phyloP scores from a whole-genome alignment of 2,329 filamentous ascomycete genomes.

The Aspergillus transmontanensis region DNA sequence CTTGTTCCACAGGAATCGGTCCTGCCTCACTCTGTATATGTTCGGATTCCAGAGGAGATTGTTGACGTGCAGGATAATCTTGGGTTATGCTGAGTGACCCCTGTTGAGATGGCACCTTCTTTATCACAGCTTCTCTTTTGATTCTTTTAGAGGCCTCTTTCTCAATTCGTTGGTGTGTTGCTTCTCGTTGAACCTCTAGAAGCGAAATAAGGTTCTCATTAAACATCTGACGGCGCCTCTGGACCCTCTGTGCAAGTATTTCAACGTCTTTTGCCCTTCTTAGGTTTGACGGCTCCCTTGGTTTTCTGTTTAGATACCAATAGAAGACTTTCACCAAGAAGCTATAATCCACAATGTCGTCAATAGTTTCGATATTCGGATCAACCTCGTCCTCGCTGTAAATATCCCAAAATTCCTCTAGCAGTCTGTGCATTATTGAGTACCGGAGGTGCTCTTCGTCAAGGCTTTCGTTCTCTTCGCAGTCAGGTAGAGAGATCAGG shows the following conservation, averaged over 20 bases:
- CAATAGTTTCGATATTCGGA: neutral
- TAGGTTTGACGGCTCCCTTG: neutral
- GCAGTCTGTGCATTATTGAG: neutral
- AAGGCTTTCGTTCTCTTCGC: neutral
- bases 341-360: neutral
- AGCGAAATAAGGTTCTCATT: neutral
- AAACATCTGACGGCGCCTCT: neutral
- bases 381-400: neutral
- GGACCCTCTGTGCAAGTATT: neutral
- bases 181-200: neutral
- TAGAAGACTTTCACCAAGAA: neutral
- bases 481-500: neutral
- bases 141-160: neutral
- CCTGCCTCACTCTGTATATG: neutral
- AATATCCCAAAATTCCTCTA: neutral
- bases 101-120: neutral
- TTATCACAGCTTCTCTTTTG: neutral
- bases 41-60: neutral
- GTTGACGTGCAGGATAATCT: neutral
- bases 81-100: neutral
- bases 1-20: neutral
- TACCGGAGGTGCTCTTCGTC: neutral
- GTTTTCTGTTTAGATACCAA: neutral
- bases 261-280: neutral
- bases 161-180: neutral